Base-by-base conservation (phyloP, 805 yeast species). In the Starmerella ratchasimensis region DNA sequence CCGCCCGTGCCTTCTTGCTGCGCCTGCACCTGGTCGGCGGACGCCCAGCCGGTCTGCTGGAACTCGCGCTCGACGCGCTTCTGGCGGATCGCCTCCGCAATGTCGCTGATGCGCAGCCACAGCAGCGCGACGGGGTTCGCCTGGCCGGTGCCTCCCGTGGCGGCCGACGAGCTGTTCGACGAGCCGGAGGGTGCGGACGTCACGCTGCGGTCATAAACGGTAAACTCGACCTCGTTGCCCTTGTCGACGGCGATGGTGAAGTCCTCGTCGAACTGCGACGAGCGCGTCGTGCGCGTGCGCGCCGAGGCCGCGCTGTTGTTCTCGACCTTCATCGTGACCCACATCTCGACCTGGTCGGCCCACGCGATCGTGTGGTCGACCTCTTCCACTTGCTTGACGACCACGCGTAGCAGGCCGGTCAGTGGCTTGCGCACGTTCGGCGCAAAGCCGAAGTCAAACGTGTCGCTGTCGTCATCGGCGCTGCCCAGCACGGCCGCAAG, bases 11-110 rank as follows among this genome's bases (percentile, higher is more conserved):
- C 13, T 4, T 6, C 15, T 5, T 9, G 23, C 11, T 15, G 27
- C 20, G 35, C 28, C 28, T 32, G 27, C 21, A 44, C 68, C 68
- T 0, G 80, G 20, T 52, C 54, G 1, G 94, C 96, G 42, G 82
- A 71, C 6, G 82, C 80, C 98, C 97, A 90, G 33, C 90, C 94
- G 33, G 75, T 71, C 15, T 39, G 40, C 31, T 38, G 31, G 24
- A 45, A 34, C 31, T 47, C 51, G 25, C 45, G 81, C 50, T 72
- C 75, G 7, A 74, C 81, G 17, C 81, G 86, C 51, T 82, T 83
- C 52, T 90, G 80, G 59, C 99, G 81, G 38, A 88, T 70, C 49
- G 90, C 97, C 62, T 90, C 99, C 0, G 93, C 84, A 30, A 90
- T 71, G 58, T 90, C 99, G 3, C 93, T 76, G 21, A 90, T 65